A percentile compares a stretch with the other conserved stretches of the same genome.
phyloP scores from a whole-genome alignment of 1,284 basidiomycete species.

The Amylostereum chailletii region DNA sequence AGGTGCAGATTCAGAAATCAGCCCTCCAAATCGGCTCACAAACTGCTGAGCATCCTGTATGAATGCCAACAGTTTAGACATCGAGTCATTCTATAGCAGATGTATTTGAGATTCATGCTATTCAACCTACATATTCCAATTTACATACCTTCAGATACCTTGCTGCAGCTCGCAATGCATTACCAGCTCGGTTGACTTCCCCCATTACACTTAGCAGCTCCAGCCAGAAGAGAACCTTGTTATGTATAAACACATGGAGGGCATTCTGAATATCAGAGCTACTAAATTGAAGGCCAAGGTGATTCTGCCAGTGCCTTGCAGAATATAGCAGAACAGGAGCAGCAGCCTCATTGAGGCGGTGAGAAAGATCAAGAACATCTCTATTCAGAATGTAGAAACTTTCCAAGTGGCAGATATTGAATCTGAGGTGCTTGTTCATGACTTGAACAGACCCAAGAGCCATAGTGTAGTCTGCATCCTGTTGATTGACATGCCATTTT shows the following conservation, averaged over 20 bases:
- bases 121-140: background rate
- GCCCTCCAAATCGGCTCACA: background rate
- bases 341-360: background rate
- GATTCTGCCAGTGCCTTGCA: slow-evolving; percentile 9
- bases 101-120: no score
- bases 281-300: slow-evolving; percentile 3
- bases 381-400: slow-evolving; percentile 9
- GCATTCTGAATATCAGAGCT: background rate
- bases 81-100: no score
- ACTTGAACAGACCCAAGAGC: slow-evolving; percentile 1
- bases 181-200: background rate
- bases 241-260: slow-evolving; percentile 3
- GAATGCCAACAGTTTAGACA: no score
- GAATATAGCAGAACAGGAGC: slow-evolving; percentile 7
- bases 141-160: background rate
- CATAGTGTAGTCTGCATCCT: background rate
- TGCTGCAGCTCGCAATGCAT: background rate
- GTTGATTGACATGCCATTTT: slow-evolving; percentile 3
- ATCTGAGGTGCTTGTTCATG: slow-evolving; percentile 4
- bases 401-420: slow-evolving; percentile 10
- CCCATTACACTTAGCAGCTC: slow-evolving; percentile 10
- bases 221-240: slow-evolving; percentile 12
- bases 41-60: background rate
- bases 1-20: slow-evolving; percentile 5
- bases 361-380: slow-evolving; percentile 3